Evolutionary conservation across 2,329 filamentous ascomycete genomes (phyloP), one percentile per base, ranked within the genome.

Genomic region (Monosporascus sp.): DNA sequence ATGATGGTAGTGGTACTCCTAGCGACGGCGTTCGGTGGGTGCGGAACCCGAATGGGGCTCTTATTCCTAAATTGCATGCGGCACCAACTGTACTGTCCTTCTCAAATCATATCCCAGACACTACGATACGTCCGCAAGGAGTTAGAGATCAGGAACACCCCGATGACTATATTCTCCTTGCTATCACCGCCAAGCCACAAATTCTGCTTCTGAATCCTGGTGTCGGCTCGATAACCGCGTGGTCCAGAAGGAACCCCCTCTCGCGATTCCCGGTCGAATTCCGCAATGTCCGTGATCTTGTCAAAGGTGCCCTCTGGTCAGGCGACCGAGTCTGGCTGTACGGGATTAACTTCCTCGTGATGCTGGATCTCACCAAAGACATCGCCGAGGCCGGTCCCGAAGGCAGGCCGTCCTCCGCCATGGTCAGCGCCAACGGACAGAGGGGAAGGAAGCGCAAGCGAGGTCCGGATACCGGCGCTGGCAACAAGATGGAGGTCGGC

Each of bases 291-390:
- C 83, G 87, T 55, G 91, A 96, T 67, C 79, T 89, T 43, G 88
- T 88, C 51, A 93, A 93, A 75, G 92, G 91, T 3, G 85, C 86
- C 26, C 70, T 96, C 40, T 97, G 93, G 92, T 88, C 95, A 65
- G 77, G 87, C 1, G 75, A 77, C 28, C 82, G 93, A 15, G 72
- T 93, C 7, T 97, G 93, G 91, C 73, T 97, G 20, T 97, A 96
- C 65, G 92, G 93, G 7, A 82, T 84, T 41, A 86, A 82, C 1
- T 97, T 91, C 80, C 71, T 99, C 24, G 91, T 89, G 74, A 97
- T 97, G 92, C 83, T 99, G 55, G 91, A 97, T 68, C 74, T 96
- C 31, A 81, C 82, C 20, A 80, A 81, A 63, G 87, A 96, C 68
- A 79, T 94, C 48, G 68, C 73, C 1, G 67, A 70, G 9, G 63